These are phyloP conservation scores for Lenwebbia sp. DNA, from an alignment of 345 rosid genomes.

Conservation along the genomic window DNA sequence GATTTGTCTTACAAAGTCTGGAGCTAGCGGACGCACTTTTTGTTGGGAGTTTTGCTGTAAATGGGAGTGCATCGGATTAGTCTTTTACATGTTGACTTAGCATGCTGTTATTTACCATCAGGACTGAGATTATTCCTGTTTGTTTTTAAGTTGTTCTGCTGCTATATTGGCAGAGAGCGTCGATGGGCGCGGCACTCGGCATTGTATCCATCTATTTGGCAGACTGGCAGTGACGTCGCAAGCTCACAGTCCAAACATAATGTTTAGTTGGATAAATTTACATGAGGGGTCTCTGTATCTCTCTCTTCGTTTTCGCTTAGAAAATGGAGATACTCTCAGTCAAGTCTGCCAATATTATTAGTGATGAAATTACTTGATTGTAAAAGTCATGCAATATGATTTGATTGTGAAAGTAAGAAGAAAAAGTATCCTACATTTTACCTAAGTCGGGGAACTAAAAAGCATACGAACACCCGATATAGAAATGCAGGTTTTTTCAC, in stretches of 20 bases:
- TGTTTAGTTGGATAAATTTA: neutral
- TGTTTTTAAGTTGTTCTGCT: neutral
- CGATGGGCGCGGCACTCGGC: neutral
- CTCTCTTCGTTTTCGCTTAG: neutral
- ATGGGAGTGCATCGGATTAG: neutral
- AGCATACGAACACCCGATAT: neutral
- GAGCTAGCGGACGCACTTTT: neutral
- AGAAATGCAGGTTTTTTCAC: neutral
- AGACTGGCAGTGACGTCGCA: neutral
- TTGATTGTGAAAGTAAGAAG: neutral
- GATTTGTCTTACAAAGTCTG: neutral
- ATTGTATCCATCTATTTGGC: rapidly evolving
- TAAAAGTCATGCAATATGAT: neutral
- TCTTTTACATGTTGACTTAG: neutral
- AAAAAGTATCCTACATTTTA: neutral
- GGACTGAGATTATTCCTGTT: neutral
- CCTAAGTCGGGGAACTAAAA: neutral
- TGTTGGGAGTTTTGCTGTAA: neutral
- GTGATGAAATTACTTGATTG: neutral
- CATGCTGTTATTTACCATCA: neutral
- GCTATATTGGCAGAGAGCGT: neutral
- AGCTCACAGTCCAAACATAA: neutral
- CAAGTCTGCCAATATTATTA: neutral
- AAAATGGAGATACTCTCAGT: neutral
- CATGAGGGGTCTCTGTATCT: neutral